phyloP scores from a whole-genome alignment of 495 filamentous ascomycete species.

The Pyrenula massariospora region DNA sequence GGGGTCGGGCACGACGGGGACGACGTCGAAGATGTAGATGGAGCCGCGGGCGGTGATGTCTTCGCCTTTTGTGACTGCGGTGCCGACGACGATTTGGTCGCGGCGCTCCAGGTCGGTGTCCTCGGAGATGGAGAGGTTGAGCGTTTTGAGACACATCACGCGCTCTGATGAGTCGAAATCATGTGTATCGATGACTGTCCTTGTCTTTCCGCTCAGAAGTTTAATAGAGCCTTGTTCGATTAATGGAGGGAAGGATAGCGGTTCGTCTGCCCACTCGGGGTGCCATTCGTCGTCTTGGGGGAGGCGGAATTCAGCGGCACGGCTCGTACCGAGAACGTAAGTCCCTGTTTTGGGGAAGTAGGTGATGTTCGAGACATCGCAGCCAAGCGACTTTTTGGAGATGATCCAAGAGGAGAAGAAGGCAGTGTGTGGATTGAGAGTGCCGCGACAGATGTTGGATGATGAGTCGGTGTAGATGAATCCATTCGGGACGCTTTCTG shows the following conservation, averaged over 20 bases:
- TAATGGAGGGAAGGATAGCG: conserved; percentile 52
- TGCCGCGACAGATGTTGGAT: conserved; percentile 33
- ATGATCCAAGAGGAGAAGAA: conserved; percentile 55
- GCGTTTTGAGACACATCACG: conserved; percentile 66
- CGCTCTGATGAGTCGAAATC: conserved; percentile 58
- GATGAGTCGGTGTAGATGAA: conserved; percentile 65
- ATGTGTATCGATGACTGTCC: conserved; percentile 60
- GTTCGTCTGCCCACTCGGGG: conserved; percentile 66
- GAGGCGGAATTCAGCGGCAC: conserved; percentile 57
- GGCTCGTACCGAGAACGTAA: conserved; percentile 66
- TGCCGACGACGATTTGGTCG: conserved; percentile 73
- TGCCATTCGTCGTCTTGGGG: conserved; percentile 76
- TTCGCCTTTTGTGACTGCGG: conserved; percentile 72
- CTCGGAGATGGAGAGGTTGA: conserved; percentile 84
- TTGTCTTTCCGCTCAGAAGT: conserved; percentile 61
- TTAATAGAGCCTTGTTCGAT: conserved; percentile 58
- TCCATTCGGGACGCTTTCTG: conserved; percentile 59
- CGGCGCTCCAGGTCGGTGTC: conserved; percentile 65
- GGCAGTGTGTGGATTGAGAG: conserved; percentile 50
- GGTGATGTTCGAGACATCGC: conserved; percentile 59
- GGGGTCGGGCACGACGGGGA: conserved; percentile 81
- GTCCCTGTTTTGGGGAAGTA: conserved; percentile 63
- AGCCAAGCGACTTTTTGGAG: conserved; percentile 52
- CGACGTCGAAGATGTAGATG: conserved; percentile 85
- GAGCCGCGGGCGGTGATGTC: conserved; percentile 76